Evolutionary conservation across 495 filamentous ascomycete species (phyloP).

Genomic region (Astrothelium macrocarpum): DNA sequence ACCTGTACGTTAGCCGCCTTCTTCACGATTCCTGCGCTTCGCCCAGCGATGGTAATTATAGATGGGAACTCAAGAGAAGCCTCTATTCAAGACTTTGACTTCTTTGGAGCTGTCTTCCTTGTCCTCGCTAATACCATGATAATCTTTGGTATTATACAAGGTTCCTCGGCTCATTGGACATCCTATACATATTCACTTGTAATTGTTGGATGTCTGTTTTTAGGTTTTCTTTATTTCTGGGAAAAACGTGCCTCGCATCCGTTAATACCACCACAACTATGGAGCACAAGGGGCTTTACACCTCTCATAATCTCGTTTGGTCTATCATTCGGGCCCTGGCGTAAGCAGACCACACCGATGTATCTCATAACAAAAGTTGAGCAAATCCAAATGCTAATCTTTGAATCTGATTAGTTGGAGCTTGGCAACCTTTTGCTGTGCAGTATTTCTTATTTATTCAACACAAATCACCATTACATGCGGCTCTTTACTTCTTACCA

Average conservation of each 20-base stretch:
- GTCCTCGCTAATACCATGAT: conserved; percentile 9
- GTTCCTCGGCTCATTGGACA: conserved; percentile 8
- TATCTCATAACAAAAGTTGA: neutral
- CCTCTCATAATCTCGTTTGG: conserved; percentile 42
- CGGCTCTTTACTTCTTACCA: conserved; percentile 37
- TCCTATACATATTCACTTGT: conserved; percentile 17
- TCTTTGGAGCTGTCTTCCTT: conserved; percentile 6
- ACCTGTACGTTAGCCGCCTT: conserved; percentile 6
- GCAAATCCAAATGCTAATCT: neutral
- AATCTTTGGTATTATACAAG: conserved; percentile 19
- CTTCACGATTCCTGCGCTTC: conserved; percentile 14
- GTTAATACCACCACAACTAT: conserved; percentile 14
- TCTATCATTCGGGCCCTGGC: conserved; percentile 34
- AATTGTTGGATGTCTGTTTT: conserved; percentile 10
- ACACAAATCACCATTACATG: conserved; percentile 30
- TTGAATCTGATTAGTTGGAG: conserved; percentile 31
- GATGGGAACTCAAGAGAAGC: conserved; percentile 7
- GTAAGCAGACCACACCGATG: neutral
- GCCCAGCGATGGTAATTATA: conserved; percentile 4
- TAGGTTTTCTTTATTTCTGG: conserved; percentile 11
- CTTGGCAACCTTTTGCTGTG: conserved; percentile 45
- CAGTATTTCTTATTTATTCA: conserved; percentile 43
- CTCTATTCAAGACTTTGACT: conserved; percentile 11
- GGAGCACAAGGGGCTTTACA: conserved; percentile 38
- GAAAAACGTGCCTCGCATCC: conserved; percentile 11